Evolutionary conservation across 176 grass and related monocot genomes (phyloP).

Genomic region (Ananas comosus): DNA sequence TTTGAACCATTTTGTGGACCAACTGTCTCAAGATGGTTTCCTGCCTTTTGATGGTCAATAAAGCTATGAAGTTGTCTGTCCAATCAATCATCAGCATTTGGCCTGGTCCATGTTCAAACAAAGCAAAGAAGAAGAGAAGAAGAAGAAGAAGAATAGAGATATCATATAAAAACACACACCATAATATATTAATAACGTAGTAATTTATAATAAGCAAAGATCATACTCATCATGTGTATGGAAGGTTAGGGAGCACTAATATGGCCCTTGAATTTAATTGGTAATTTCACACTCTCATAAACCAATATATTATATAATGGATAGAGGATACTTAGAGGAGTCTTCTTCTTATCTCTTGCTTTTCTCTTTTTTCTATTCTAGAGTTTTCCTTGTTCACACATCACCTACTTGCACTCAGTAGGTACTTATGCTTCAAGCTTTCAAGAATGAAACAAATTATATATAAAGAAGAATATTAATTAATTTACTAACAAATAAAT

Average conservation of each 20-base stretch:
- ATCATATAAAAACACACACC: not conserved
- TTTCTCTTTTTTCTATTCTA: too few relatives aligned
- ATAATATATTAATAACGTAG: not conserved
- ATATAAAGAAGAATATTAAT: not conserved
- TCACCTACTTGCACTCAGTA: not conserved
- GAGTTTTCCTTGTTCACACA: not conserved
- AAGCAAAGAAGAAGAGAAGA: not conserved
- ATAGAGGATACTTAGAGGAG: not conserved
- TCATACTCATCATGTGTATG: not conserved
- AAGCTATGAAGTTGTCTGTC: constrained; percentile 1
- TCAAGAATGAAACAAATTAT: not conserved
- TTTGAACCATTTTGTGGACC: too few relatives aligned
- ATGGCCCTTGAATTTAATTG: not conserved
- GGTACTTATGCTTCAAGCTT: not conserved
- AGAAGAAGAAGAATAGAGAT: not conserved
- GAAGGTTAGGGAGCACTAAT: not conserved
- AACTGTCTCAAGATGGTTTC: not conserved
- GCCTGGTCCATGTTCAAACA: not conserved
- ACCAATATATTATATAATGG: too few relatives aligned
- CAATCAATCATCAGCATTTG: constrained; percentile 2
- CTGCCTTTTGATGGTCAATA: not conserved
- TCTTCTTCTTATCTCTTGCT: not conserved
- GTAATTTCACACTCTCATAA: not conserved
- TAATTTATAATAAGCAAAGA: not conserved
- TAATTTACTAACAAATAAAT: not conserved